Percentiles rank a stretch among this genome's conserved stretches.
Conservation (phyloP, 352 stramenopile genomes). For the Phytophthora kernoviae region DNA sequence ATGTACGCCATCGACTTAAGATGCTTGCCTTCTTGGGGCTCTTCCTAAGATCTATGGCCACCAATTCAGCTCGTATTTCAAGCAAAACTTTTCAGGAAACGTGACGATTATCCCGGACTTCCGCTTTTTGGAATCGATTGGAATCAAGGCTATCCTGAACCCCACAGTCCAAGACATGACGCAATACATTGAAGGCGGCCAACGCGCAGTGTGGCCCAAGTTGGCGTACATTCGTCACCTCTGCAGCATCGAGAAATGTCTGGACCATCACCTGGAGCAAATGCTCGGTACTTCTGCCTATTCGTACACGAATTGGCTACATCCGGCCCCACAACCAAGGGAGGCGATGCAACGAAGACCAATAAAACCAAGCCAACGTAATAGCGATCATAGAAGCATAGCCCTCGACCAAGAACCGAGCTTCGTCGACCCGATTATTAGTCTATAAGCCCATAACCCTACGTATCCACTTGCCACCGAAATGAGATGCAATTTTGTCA, state of each 20-base stretch:
- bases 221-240: slow-evolving; percentile 94
- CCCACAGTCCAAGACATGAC: slow-evolving; percentile 76
- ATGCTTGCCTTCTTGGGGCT: slow-evolving; percentile 87
- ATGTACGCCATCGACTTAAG: slow-evolving; percentile 66
- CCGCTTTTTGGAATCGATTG: slow-evolving; percentile 81
- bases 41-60: slow-evolving; percentile 87
- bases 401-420: not conserved
- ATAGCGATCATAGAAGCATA: not conserved
- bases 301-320: slow-evolving; percentile 55
- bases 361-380: slow-evolving; percentile 14
- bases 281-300: slow-evolving; percentile 28
- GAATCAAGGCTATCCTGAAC: slow-evolving; percentile 86
- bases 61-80: slow-evolving; percentile 77
- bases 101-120: slow-evolving; percentile 94
- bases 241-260: slow-evolving; percentile 90
- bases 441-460: no score
- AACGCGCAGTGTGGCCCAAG: slow-evolving; percentile 91
- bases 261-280: slow-evolving; percentile 46
- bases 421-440: no score
- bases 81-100: slow-evolving; percentile 97
- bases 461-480: not conserved
- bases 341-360: slow-evolving; percentile 9
- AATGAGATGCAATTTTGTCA: not conserved
- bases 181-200: slow-evolving; percentile 82
- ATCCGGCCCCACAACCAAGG: slow-evolving; percentile 25